Evolutionary conservation across 768 basidiomycete species (phyloP), one percentile per base, ranked within the genome.

Genomic region (Trametes punicea): DNA sequence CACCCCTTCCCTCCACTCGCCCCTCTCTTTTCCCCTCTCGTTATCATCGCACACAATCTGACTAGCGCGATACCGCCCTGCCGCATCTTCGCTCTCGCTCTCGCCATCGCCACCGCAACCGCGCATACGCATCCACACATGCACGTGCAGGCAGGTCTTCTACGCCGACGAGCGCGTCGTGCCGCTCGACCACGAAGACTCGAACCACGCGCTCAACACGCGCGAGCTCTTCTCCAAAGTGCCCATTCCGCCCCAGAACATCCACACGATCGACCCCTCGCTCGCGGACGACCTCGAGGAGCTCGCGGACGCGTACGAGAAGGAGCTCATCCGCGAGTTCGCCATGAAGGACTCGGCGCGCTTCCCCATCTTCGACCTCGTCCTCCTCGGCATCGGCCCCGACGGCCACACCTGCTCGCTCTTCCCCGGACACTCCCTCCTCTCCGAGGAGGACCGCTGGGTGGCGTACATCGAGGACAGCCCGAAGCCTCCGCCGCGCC

Each of bases 361-460:
- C 57, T 98, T 98, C 81, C 97, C 97, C 60, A 79, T 97, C 48
- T 98, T 99, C 71, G 97, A 99, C 70, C 84, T 99, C 69, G 89
- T 98, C 74, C 83, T 99, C 40, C 87, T 99, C 48, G 97, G 97
- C 46, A 86, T 95, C 81, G 97, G 97, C 27, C 91, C 90, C 5
- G 97, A 98, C 69, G 96, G 96, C n/a, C 97, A 99, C 77, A 98
- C 96, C 38, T 93, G 89, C 59, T 94, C 91, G 6, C 85, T 99
- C 63, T 99, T 99, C 83, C 97, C 97, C 8, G 89, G 81, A n/a
- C 96, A 98, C 68, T 73, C 71, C 33, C 80, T 98, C 34, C 81
- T 99, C 46, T 58, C 73, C n/a, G 96, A 97, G 73, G 81, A 78
- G 46, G 92, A 93, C 70, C 82, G 91, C 57, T 99, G 97, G 97